Base-by-base conservation (phyloP, 805 yeast genomes). In the Hermanozyma aechmeae region DNA sequence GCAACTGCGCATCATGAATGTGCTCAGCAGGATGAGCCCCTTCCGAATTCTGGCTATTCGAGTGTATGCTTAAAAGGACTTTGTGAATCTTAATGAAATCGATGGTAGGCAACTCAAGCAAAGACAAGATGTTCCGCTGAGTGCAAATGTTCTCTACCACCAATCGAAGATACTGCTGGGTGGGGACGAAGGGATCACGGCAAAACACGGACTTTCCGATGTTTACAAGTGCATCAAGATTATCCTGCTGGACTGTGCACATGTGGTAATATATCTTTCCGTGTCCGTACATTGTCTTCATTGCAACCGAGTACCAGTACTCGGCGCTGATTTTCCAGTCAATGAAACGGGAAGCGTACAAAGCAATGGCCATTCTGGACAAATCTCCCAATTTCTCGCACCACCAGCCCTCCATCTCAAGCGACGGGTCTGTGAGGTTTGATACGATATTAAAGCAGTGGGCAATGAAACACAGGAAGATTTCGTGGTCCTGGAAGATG, bases 271-370 rank as follows among this genome's bases (percentile, higher is more conserved):
- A 84, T 13, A 83, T 69, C 49, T 85, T 81, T 2, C 95, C 95
- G 44, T 79, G 86, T 2, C 92, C 87, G 45, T 76, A 82, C 38
- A 77, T 75, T 11, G 80, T 71, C 40, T 72, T 71, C 72, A 81
- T 71, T 3, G 93, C 76, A 16, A 73, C 64, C 15, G 73, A 64
- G 45, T 84, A 84, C 95, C 95, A 84, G 49, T 75, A 74, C 50
- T 81, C 86, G 2, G 93, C 79, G 33, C 84, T 71, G 13, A 76
- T 53, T 49, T 82, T 80, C 95, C 95, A 84, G 51, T 84, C 94
- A 39, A 82, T 80, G 47, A 72, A 79, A 28, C 79, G 71, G 2
- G 86, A 77, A 6, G 86, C 78, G 43, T 81, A 82, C 24, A 83
- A 58, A 0, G 93, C 92, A 41, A 84, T 82, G 8, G 93, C 89